Evolutionary conservation across 176 grass and related monocot species (phyloP).

Genomic region (Themeda triandra): DNA sequence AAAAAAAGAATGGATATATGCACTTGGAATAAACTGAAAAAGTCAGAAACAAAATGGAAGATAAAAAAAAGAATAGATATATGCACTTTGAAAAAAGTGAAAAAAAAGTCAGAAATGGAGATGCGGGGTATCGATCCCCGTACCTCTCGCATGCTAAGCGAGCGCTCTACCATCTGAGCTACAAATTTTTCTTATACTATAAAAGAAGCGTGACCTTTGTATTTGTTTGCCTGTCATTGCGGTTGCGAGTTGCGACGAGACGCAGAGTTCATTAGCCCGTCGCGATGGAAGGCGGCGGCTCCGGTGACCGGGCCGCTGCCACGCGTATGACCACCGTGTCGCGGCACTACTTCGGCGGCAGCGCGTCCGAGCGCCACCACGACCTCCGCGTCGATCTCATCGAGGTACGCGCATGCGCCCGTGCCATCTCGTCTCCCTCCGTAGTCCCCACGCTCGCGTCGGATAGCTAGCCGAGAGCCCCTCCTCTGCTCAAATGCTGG

Average conservation of each 20-base stretch:
- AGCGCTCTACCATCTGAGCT: slow-evolving; percentile 99
- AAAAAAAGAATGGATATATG: too few relatives aligned
- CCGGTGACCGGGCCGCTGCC: not conserved
- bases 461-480: not conserved
- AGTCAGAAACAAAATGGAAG: too few relatives aligned
- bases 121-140: slow-evolving; percentile 93
- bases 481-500: not conserved
- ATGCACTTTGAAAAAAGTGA: too few relatives aligned
- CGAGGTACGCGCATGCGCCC: slow-evolving; percentile 36
- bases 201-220: too few relatives aligned
- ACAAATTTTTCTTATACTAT: too few relatives aligned
- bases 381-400: slow-evolving; percentile 61
- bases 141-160: slow-evolving; percentile 96
- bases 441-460: not conserved
- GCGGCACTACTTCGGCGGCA: slow-evolving; percentile 69
- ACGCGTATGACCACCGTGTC: slow-evolving; percentile 55
- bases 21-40: too few relatives aligned
- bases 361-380: slow-evolving; percentile 40
- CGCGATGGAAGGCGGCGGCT: not conserved
- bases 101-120: too few relatives aligned
- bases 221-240: too few relatives aligned
- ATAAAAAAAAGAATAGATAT: too few relatives aligned
- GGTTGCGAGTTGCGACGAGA: too few relatives aligned
- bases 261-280: too few relatives aligned
- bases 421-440: not conserved